Evolutionary conservation across 495 filamentous ascomycete genomes (phyloP), one percentile per base, ranked within the genome.

Genomic region (Bathelium albidoporum): DNA sequence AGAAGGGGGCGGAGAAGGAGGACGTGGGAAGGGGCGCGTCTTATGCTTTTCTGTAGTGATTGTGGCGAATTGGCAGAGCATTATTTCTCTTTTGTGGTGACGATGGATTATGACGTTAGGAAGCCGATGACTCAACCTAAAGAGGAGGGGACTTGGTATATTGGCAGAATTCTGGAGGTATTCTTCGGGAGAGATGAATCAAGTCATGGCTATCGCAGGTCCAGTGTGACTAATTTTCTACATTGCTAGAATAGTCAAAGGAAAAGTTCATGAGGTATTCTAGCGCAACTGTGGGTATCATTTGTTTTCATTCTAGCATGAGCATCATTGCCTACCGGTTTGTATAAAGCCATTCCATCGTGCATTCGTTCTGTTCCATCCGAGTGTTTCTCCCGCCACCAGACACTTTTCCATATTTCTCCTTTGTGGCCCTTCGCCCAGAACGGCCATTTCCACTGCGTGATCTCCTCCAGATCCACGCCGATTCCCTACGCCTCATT

Each of bases 381-480:
- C n/a, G n/a, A n/a, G n/a, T n/a, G n/a, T n/a, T n/a, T n/a, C n/a
- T n/a, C n/a, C n/a, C n/a, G n/a, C n/a, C n/a, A n/a, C n/a, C n/a
- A n/a, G n/a, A n/a, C n/a, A n/a, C n/a, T n/a, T n/a, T n/a, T n/a
- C n/a, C n/a, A n/a, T n/a, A n/a, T n/a, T n/a, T n/a, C n/a, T n/a
- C n/a, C n/a, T n/a, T n/a, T n/a, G 10, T 41, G 36, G 10, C 36
- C 18, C 18, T 18, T 41, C 18, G 10, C 36, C 36, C 28, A 63
- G 28, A 63, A 81, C 4, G 83, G 79, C 86, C 86, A 90, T 16
- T 66, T 74, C 87, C 87, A 90, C 20, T 82, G 77, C 28, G 77
- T 82, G 67, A 88, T 78, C 39, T 83, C 75, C n/a, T 82, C 76
- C 32, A 85, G 85, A 74, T 89, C 87, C 59, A 88, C 67, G 12